Evolutionary conservation across 2,329 filamentous ascomycete genomes (phyloP).

Genomic region (Xylariomycetidae sp.): DNA sequence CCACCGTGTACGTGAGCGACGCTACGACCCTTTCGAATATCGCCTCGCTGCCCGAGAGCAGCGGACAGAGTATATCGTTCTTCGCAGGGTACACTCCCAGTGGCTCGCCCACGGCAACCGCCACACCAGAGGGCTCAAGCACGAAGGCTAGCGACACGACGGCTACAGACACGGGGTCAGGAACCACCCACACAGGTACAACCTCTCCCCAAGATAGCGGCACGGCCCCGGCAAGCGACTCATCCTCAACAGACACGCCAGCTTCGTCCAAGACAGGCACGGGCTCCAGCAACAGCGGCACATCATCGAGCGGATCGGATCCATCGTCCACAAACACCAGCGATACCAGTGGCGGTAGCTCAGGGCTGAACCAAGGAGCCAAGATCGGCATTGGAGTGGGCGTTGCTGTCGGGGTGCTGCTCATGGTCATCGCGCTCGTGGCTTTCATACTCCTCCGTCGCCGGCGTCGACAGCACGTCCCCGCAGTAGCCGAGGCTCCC

Average conservation of each 20-base stretch:
- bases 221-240: too few relatives aligned
- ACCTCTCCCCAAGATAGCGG: too few relatives aligned
- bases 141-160: too few relatives aligned
- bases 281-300: too few relatives aligned
- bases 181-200: too few relatives aligned
- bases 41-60: conserved; percentile 12
- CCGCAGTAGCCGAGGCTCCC: background rate
- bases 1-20: conserved; percentile 17
- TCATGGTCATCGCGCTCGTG: conserved; percentile 4
- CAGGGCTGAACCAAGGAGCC: conserved; percentile 2
- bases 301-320: background rate
- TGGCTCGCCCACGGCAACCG: conserved; percentile 1
- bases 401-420: conserved; percentile 4
- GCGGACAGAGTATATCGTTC: conserved; percentile 15
- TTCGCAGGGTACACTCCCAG: conserved; percentile 8
- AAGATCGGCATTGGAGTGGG: conserved; percentile 10
- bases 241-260: too few relatives aligned
- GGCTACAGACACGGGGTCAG: too few relatives aligned
- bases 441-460: conserved; percentile 1
- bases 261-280: too few relatives aligned
- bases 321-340: background rate
- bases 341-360: conserved; percentile 1
- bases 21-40: conserved; percentile 7
- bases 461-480: background rate
- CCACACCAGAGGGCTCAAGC: too few relatives aligned